phyloP scores from a whole-genome alignment of 1,284 basidiomycete genomes.

The Boletus calvinii region DNA sequence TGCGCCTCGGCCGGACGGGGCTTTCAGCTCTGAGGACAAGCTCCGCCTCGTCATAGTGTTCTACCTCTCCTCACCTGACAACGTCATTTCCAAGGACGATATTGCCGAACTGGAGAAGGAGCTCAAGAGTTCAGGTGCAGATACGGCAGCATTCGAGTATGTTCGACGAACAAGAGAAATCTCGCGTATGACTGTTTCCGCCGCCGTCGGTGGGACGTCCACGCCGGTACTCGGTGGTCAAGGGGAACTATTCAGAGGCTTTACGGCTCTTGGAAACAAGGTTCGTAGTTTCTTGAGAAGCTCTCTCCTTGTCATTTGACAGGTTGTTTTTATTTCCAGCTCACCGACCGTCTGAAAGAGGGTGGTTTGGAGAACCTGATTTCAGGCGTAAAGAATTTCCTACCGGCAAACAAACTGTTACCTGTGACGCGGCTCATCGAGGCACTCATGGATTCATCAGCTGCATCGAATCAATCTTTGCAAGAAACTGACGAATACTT shows the following conservation, averaged over 20 bases:
- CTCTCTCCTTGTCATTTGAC: constrained; percentile 9
- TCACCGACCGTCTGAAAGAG: constrained; percentile 92
- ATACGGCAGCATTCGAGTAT: constrained; percentile 88
- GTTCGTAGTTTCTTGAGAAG: constrained; percentile 45
- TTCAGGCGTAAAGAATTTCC: constrained; percentile 97
- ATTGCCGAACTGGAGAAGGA: constrained; percentile 86
- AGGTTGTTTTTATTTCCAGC: constrained; percentile 40
- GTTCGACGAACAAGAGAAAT: constrained; percentile 92
- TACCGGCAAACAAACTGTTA: constrained; percentile 93
- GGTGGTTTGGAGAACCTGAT: constrained; percentile 94
- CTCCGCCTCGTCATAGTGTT: constrained; percentile 92
- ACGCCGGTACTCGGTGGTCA: constrained; percentile 77
- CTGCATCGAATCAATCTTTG: constrained; percentile 88
- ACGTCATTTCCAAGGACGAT: constrained; percentile 81
- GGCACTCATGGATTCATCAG: constrained; percentile 94
- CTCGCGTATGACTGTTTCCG: constrained; percentile 83
- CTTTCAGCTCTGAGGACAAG: constrained; percentile 82
- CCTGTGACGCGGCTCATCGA: constrained; percentile 92
- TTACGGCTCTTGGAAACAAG: constrained; percentile 88
- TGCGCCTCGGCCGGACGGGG: constrained; percentile 59
- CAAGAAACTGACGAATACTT: constrained; percentile 97
- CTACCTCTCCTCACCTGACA: constrained; percentile 86
- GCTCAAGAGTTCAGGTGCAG: constrained; percentile 76
- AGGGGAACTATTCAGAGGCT: constrained; percentile 85
- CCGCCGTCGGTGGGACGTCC: constrained; percentile 57